phyloP scores from a whole-genome alignment of 2,329 filamentous ascomycete genomes.

The Stemphylium lycopersici region DNA sequence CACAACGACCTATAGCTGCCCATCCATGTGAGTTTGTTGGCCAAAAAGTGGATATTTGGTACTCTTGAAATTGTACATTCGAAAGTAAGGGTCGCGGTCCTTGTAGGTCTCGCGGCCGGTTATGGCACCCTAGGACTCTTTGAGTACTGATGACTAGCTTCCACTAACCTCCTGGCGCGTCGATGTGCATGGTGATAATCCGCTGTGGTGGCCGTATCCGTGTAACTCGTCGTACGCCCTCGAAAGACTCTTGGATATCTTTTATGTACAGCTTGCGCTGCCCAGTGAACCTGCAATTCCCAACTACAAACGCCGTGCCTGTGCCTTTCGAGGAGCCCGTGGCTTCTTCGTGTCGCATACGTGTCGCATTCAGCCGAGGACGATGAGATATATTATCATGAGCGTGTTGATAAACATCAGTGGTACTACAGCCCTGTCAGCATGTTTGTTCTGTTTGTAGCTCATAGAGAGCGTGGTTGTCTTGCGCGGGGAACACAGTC shows the following conservation, averaged over 20 bases:
- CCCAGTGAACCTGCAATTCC: neutral
- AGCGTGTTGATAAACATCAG: constrained; percentile 49
- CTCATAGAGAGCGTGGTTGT: neutral
- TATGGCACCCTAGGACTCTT: neutral
- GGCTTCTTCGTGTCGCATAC: constrained; percentile 6
- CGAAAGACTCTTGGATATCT: neutral
- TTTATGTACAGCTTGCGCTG: neutral
- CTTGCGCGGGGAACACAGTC: neutral
- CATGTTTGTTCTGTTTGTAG: neutral
- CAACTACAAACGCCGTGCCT: neutral
- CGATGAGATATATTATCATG: constrained; percentile 47
- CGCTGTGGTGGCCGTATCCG: neutral
- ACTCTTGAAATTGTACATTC: neutral
- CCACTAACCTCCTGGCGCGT: neutral
- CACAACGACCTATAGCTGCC: neutral
- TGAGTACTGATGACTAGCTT: neutral
- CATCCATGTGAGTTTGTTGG: neutral
- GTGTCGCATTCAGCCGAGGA: constrained; percentile 39
- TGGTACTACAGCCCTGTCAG: constrained; percentile 40
- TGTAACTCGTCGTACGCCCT: neutral
- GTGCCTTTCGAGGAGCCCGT: constrained; percentile 10
- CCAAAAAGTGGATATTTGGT: neutral
- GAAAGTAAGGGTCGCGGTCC: neutral
- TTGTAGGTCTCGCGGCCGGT: neutral
- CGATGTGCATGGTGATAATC: neutral